Conservation (phyloP, 2,329 filamentous ascomycete genomes). For the Fusarium phyllophilum region DNA sequence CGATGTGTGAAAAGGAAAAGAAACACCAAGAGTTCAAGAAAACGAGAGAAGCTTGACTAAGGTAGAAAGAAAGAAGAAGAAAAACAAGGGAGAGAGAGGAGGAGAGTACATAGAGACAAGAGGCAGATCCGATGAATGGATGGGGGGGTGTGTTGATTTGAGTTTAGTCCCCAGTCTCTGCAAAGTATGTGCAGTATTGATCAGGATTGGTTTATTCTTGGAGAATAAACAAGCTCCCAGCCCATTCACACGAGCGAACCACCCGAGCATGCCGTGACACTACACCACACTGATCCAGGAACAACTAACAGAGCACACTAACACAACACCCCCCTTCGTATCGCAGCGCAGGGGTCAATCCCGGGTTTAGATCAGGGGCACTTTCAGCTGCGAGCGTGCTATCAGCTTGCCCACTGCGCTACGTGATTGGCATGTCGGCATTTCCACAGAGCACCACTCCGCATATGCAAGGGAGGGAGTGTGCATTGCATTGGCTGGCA, state of each 20-base stretch:
- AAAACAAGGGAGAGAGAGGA: slow-evolving; percentile 21
- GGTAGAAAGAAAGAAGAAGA: slow-evolving; percentile 5
- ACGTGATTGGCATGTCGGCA: slow-evolving; percentile 32
- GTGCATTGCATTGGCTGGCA: neutral
- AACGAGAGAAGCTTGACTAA: slow-evolving; percentile 22
- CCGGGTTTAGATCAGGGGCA: slow-evolving; percentile 33
- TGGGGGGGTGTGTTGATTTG: slow-evolving; percentile 20
- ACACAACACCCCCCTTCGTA: slow-evolving; percentile 18
- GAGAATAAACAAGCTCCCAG: slow-evolving; percentile 11
- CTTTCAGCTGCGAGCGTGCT: slow-evolving; percentile 23
- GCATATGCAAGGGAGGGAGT: slow-evolving; percentile 15
- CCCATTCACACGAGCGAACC: neutral
- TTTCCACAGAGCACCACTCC: neutral
- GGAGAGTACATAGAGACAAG: neutral
- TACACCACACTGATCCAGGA: slow-evolving; percentile 2
- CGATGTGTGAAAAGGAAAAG: slow-evolving; percentile 8
- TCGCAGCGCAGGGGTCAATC: slow-evolving; percentile 14
- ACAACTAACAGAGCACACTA: neutral
- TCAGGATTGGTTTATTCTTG: slow-evolving; percentile 24
- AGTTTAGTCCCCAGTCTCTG: slow-evolving; percentile 24
- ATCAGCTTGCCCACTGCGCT: slow-evolving; percentile 15
- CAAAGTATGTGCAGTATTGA: slow-evolving; percentile 9
- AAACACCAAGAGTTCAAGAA: slow-evolving; percentile 20
- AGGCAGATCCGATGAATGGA: neutral
- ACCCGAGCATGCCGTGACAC: slow-evolving; percentile 8